Base-by-base conservation (phyloP, 305 asterid species). In the Fraxinus ornus region DNA sequence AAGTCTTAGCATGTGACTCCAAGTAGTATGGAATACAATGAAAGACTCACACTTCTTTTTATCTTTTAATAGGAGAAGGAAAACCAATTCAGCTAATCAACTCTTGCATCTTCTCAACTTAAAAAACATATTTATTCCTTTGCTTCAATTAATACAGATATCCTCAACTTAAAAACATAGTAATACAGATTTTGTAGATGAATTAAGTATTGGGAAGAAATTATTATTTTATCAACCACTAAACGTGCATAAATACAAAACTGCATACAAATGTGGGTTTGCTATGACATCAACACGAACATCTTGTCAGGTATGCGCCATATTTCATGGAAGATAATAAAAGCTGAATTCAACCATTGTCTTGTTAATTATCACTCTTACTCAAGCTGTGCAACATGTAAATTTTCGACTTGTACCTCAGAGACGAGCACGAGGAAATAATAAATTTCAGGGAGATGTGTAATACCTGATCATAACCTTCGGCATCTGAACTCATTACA, bases 381-480 rank as follows among this genome's bases (percentile, higher is more conserved):
- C 52, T 44, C 52, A 13, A 44, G 52, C 52, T 10, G 17, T 44
- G 52, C 3, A 41, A 26, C n/a, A 35, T 35, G 41, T 13, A 76
- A 32, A 73, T n/a, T 28, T 37, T 52, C 57, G 15, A 72, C 77
- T 79, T 21, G 47, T 41, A 10, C 49, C 15, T 10, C 49, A 2
- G 49, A 41, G 49, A 2, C 49, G 49, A 41, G 17, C 17, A 10
- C 17, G 5, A 3, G 17, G 17, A 41, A 52, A 28, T 36, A 47
- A 68, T 9, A 72, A 32, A 73, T n/a, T 28, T 37, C 74, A 57
- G 60, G 79, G 24, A 79, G 55, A 78, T 68, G 62, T 8, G 33
- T 19, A 39, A 41, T 88, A 96, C 99, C 98, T 93, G 97, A 90
- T 93, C 95, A 86, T 93, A 96, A 66, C 98, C 98, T 70, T 94